A percentile compares a stretch with the other conserved stretches of the same genome.
These are phyloP conservation scores for Russula abietina DNA, from an alignment of 768 basidiomycete species.

Conservation along the genomic window DNA sequence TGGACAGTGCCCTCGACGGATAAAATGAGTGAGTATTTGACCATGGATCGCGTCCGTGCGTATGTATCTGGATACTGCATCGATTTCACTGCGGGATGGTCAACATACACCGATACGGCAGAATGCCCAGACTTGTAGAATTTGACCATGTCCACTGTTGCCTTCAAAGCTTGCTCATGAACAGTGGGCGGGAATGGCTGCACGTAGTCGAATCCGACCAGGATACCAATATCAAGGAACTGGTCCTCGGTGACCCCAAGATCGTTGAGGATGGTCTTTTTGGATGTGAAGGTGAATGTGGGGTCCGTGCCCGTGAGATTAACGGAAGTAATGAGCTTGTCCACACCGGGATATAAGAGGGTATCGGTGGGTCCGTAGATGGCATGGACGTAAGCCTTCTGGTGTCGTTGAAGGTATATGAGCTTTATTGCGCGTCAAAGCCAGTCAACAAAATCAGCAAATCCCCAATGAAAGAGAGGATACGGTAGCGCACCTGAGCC, in stretches of 20 bases:
- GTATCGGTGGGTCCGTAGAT: conserved; percentile 89
- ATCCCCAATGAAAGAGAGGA: not conserved
- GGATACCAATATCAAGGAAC: conserved; percentile 88
- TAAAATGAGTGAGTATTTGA: conserved; percentile 87
- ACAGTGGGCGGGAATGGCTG: conserved; percentile 75
- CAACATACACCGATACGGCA: conserved; percentile 67
- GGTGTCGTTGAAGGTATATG: conserved; percentile 90
- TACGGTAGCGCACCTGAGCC: conserved; percentile 71
- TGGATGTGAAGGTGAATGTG: conserved; percentile 80
- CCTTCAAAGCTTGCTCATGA: conserved; percentile 76
- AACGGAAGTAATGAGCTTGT: conserved; percentile 84
- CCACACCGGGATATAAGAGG: conserved; percentile 79
- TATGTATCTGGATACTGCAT: conserved; percentile 80
- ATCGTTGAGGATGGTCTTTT: conserved; percentile 62
- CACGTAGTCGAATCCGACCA: conserved; percentile 83
- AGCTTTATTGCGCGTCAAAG: conserved; percentile 48
- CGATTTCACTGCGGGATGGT: conserved; percentile 77
- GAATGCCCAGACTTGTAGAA: conserved; percentile 87
- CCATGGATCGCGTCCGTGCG: conserved; percentile 83
- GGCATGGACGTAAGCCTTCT: conserved; percentile 90
- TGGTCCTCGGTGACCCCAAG: conserved; percentile 75
- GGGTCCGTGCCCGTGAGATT: conserved; percentile 65
- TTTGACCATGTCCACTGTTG: conserved; percentile 86
- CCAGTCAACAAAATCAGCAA: conserved; percentile 1
- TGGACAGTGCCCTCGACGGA: conserved; percentile 77